Base-by-base conservation (phyloP, 192 early-diverging fungal genomes). In the Lunasporangiospora selenospora region DNA sequence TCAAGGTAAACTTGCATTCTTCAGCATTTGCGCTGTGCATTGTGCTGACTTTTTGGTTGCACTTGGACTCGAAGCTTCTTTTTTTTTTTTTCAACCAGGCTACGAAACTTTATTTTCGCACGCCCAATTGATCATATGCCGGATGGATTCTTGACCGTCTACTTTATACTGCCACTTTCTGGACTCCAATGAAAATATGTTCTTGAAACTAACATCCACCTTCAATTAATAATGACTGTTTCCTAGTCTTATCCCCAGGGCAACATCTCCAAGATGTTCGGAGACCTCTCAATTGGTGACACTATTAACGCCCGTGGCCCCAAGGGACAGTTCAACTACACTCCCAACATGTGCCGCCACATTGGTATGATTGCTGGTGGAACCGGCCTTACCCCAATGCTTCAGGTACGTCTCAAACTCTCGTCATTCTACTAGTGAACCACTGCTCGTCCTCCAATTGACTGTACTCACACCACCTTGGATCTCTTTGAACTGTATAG, bases 361-460 rank as follows among this genome's bases (percentile, higher is more conserved):
- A 76, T 98, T 16, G 94, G 94, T 52, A 96, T 98, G 94, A 88
- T 95, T 83, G 95, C 95, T 36, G 93, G 94, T 30, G 95, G 95
- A 51, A 94, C 95, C 45, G 95, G 91, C n/a, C 92, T 98, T 62
- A 95, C 96, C 1, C 96, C 96, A 46, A 98, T 98, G 96, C 84
- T 92, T 54, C 95, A 92, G 56, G 77, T 75, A 71, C 38, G 18
- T 23, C 24, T 37, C 13, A 37, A 24, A 37, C 39, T 11, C 39
- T n/a, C 39, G n/a, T 40, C n/a, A 13, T 13, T 40, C n/a, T n/a
- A n/a, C 39, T 40, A 13, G 39, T 41, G 8, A n/a, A n/a, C n/a
- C n/a, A n/a, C n/a, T n/a, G n/a, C n/a, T n/a, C n/a, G n/a, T n/a
- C n/a, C n/a, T n/a, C n/a, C n/a, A n/a, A n/a, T n/a, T n/a, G n/a